Conservation (phyloP, 257 asterid genomes). For the Gynochthodes officinalis region DNA sequence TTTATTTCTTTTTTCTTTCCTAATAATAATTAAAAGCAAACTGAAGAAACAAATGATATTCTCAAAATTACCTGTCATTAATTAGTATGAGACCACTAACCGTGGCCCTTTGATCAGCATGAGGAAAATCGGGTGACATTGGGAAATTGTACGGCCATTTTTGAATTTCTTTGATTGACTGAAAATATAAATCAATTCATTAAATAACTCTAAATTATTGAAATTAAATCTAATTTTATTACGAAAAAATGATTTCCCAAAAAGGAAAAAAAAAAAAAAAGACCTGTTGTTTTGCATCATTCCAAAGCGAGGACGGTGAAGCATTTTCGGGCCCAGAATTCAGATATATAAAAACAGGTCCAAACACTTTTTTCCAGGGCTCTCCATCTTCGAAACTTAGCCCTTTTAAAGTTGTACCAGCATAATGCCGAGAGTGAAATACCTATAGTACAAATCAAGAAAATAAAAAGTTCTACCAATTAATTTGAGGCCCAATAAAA, state of each 20-base stretch:
- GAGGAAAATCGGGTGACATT: constrained; percentile 44
- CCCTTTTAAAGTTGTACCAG: constrained; percentile 53
- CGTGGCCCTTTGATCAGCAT: constrained; percentile 45
- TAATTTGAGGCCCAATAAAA: too few relatives aligned
- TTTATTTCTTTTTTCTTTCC: too few relatives aligned
- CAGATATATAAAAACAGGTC: constrained; percentile 70
- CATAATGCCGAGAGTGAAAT: constrained; percentile 62
- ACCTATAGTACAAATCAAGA: constrained; percentile 31
- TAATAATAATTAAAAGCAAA: not conserved
- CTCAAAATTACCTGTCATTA: constrained; percentile 39
- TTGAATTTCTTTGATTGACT: constrained; percentile 37
- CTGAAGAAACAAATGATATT: not conserved
- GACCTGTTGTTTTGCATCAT: constrained; percentile 76
- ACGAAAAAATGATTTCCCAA: not conserved
- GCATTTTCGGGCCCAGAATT: constrained; percentile 45
- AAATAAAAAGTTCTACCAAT: too few relatives aligned
- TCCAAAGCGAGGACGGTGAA: constrained; percentile 52
- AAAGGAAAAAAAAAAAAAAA: not conserved
- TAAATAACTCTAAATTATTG: not conserved
- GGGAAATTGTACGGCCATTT: constrained; percentile 90
- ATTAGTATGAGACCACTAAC: constrained; percentile 56
- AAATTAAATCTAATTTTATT: not conserved
- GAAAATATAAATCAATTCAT: not conserved
- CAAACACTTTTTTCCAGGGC: constrained; percentile 81
- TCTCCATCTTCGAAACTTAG: constrained; percentile 50